Conservation (phyloP, 208 protist species). For the Acanthamoeba castellanii region DNA sequence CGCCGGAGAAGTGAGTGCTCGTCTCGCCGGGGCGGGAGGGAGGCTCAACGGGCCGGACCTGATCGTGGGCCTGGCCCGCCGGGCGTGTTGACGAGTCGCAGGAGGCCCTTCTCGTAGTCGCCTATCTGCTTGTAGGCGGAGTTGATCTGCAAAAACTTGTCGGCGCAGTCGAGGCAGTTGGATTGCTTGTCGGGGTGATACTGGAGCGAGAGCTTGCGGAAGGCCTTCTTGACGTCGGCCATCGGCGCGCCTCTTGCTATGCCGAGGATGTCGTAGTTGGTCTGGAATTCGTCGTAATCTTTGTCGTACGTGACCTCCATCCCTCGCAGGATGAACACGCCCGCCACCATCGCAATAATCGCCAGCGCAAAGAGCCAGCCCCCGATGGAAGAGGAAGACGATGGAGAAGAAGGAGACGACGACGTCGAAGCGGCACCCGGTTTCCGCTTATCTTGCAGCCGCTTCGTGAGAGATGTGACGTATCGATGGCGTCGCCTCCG, state of each 20-base stretch:
- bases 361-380: slow-evolving; percentile 9
- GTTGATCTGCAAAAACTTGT: slow-evolving; percentile 10
- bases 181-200: slow-evolving; percentile 37
- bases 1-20: background rate
- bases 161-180: background rate
- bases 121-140: slow-evolving; percentile 41
- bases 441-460: background rate
- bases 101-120: slow-evolving; percentile 53
- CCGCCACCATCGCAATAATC: slow-evolving; percentile 2
- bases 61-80: background rate
- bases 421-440: background rate
- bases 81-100: slow-evolving; percentile 55
- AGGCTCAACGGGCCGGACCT: background rate
- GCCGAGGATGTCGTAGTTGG: slow-evolving; percentile 58
- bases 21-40: background rate
- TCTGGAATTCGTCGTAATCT: slow-evolving; percentile 58
- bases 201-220: slow-evolving; percentile 19
- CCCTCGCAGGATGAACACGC: background rate
- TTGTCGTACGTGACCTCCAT: slow-evolving; percentile 53
- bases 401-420: background rate
- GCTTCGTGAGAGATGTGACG: slow-evolving; percentile 24
- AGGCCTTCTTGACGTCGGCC: slow-evolving; percentile 47
- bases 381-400: background rate
- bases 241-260: slow-evolving; percentile 1
- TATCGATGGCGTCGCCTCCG: slow-evolving; percentile 47